phyloP scores from a whole-genome alignment of 495 filamentous ascomycete genomes.

The Aspergillus sparsus region DNA sequence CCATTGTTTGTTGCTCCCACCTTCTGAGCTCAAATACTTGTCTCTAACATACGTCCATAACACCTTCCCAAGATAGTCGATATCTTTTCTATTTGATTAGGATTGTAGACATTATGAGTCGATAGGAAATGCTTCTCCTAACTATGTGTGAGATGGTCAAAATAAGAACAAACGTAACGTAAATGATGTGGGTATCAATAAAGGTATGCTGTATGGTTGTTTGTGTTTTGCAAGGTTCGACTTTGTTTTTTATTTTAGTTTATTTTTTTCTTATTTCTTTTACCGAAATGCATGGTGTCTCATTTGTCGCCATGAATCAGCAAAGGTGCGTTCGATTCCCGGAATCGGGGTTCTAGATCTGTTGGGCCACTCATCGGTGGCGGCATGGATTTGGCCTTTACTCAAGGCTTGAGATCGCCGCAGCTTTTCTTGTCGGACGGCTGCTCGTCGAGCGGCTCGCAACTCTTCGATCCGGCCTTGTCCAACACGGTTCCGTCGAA shows the following conservation, averaged over 20 bases:
- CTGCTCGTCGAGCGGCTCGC: conserved; percentile 39
- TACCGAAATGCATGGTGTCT: conserved; percentile 44
- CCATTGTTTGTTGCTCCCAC: conserved; percentile 6
- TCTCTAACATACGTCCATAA: neutral
- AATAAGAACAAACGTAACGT: conserved; percentile 4
- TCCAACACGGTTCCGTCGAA: conserved; percentile 78
- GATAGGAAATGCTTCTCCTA: neutral
- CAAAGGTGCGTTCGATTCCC: conserved; percentile 42
- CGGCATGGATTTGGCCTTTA: conserved; percentile 42
- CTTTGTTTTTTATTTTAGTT: too few species aligned
- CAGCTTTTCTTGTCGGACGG: conserved; percentile 48
- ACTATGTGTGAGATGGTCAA: conserved; percentile 3
- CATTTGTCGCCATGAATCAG: conserved; percentile 44
- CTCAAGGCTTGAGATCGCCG: conserved; percentile 43
- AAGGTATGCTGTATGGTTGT: conserved; percentile 10
- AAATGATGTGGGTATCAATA: conserved; percentile 27
- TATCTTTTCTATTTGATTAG: conserved; percentile 22
- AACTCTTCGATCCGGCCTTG: conserved; percentile 57
- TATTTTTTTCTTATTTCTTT: neutral
- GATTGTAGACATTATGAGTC: conserved; percentile 31
- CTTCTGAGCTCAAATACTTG: conserved; percentile 3
- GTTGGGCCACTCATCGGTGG: conserved; percentile 41
- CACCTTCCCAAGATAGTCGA: conserved; percentile 1
- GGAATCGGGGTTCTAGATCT: conserved; percentile 35
- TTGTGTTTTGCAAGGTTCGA: neutral